phyloP scores from a whole-genome alignment of 2,329 filamentous ascomycete genomes.

The Tolypocladium amazonense region DNA sequence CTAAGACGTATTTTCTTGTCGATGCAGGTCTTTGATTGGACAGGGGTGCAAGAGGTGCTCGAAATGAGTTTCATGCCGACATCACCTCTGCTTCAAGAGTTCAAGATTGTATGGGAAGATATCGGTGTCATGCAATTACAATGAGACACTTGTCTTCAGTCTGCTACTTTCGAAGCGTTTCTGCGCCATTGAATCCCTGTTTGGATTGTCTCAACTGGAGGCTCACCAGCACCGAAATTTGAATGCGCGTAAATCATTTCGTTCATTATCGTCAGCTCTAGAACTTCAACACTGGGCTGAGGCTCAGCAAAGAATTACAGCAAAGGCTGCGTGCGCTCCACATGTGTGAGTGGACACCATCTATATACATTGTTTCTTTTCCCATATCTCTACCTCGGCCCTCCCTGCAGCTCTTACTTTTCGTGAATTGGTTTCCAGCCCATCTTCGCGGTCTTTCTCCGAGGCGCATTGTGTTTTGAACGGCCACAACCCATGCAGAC shows the following conservation, averaged over 20 bases:
- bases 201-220: no score
- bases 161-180: neutral
- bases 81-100: neutral
- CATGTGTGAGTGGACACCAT: neutral
- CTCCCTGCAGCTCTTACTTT: neutral
- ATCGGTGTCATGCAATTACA: neutral
- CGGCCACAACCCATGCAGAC: neutral
- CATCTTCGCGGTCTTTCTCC: no score
- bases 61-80: neutral
- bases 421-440: neutral
- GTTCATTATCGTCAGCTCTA: neutral
- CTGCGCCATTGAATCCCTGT: neutral
- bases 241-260: neutral
- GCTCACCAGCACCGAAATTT: neutral
- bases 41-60: neutral
- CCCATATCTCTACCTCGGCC: neutral
- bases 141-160: neutral
- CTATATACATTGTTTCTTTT: neutral
- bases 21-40: neutral
- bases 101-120: neutral
- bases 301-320: neutral
- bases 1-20: neutral
- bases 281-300: neutral
- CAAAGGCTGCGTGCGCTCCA: neutral
- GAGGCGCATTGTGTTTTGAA: neutral